Base-by-base conservation (phyloP, 2,329 filamentous ascomycete genomes). In the Pseudogymnoascus destructans region DNA sequence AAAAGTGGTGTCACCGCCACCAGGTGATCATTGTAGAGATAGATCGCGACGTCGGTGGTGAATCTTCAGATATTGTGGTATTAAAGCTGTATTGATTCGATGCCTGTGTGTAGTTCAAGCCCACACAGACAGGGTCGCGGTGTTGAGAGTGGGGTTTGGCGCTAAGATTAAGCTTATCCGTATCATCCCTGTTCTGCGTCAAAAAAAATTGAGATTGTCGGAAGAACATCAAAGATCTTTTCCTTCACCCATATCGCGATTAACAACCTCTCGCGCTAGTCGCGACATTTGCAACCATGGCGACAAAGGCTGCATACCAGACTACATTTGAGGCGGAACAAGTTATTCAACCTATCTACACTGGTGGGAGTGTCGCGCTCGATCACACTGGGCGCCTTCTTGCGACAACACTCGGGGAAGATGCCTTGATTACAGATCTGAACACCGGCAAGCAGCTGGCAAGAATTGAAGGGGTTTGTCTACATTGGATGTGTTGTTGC, bases 341-440 rank as follows among this genome's bases (percentile, higher is more conserved):
- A 67, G 87, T 89, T 54, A 87, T 98, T 59, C 87, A 90, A 66
- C 93, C 93, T 17, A 92, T 97, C 55, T 96, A 93, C 69, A 95
- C 92, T 1, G 93, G 93, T 58, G 93, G 93, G 42, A 86, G 87
- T 63, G 84, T 95, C 60, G 84, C 89, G 27, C 79, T 97, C 61
- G 89, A 92, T 75, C 81, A 84, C 70, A 82, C 82, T 73, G 90
- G 90, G 57, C 81, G 82, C 66, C 81, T 97, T 62, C 78, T 98
- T 58, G 92, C 90, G 42, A 90, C 90, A 21, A 90, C 87, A 33
- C 75, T 97, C n/a, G 90, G 88, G 33, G 93, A 98, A 70, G 89
- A 96, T 79, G 91, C 84, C 15, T 75, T 97, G 58, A 76, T 98
- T 65, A 93, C 92, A 21, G 84, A 96, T 72, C 78, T 95, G 63